These are phyloP conservation scores for Fonsecaea monophora DNA, from an alignment of 2,329 filamentous ascomycete genomes.

Conservation along the genomic window DNA sequence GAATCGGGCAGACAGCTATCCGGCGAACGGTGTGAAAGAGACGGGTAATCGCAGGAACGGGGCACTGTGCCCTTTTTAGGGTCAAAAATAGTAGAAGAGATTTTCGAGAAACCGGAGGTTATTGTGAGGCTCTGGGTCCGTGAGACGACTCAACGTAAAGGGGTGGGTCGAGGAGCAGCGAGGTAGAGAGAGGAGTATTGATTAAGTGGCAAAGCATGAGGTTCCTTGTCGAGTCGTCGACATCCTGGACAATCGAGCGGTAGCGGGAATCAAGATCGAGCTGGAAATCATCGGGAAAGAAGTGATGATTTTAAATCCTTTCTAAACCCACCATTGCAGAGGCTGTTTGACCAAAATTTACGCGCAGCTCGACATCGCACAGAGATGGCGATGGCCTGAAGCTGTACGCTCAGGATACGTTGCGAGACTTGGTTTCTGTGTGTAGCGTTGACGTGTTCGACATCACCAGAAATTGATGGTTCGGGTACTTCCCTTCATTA, in stretches of 20 bases:
- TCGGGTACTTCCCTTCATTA: neutral
- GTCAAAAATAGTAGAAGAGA: neutral
- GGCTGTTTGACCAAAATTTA: neutral
- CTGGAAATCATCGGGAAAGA: conserved; percentile 21
- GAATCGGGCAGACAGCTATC: neutral
- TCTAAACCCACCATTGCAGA: neutral
- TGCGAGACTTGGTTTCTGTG: conserved; percentile 24
- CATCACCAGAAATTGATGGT: neutral
- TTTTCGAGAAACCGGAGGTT: neutral
- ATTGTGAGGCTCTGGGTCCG: neutral
- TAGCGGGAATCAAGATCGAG: conserved; percentile 12
- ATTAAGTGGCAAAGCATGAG: neutral
- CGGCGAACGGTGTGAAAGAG: neutral
- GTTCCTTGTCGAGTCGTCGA: neutral
- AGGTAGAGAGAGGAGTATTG: neutral
- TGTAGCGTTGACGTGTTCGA: conserved; percentile 26
- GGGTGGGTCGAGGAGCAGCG: neutral
- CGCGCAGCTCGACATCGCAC: neutral
- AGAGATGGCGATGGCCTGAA: conserved; percentile 10
- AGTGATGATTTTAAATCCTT: conserved; percentile 32
- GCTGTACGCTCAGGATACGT: conserved; percentile 11
- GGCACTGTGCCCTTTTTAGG: neutral
- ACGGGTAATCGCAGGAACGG: neutral
- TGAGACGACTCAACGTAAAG: neutral
- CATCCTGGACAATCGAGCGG: conserved; percentile 7